Base-by-base conservation (phyloP, 306 rosid species). In the Medicago lupulina region DNA sequence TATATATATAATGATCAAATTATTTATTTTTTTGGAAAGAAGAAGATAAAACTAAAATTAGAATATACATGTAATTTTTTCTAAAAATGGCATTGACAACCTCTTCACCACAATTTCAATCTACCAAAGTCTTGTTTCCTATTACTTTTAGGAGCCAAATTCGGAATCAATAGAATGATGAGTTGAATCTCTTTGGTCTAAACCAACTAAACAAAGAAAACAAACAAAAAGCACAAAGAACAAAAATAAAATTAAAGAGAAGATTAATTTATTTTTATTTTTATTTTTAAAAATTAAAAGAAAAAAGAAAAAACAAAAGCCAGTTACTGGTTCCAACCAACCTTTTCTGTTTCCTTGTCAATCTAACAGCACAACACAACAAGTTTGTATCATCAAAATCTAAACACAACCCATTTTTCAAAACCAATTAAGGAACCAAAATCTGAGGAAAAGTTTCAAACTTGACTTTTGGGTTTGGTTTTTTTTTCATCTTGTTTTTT, bases 101-200 rank as follows among this genome's bases (percentile, higher is more conserved):
- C 74, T 55, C 76, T 25, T 59, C 75, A 63, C 80, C 71, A 68
- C 78, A 23, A 68, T 82, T 83, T 71, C 85, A 73, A 75, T 86
- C 87, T 78, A 85, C 90, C 89, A 91, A 67, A 89, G 89, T 91
- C 67, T 71, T 88, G 92, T 77, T 51, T 81, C 73, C 61, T 79
- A 89, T 85, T 78, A 67, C 83, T 86, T 89, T 79, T 80, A 89
- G 97, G 97, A 89, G 89, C 86, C 85, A 85, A 88, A 85, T 69
- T 75, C 91, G 97, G 97, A 79, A 82, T 73, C 85, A 66, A 73
- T 61, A 70, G 74, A 78, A 81, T 75, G 81, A 66, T 67, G 88
- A 75, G 85, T 78, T 85, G 82, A 78, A 85, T 82, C 81, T 86
- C 76, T 66, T 82, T 54, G 85, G 76, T 87, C 78, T 77, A 80